A percentile compares a stretch with the other conserved stretches of the same genome.
These are phyloP conservation scores for Symbiodinium pilosum DNA, from an alignment of 73 alveolate species.

Conservation along the genomic window DNA sequence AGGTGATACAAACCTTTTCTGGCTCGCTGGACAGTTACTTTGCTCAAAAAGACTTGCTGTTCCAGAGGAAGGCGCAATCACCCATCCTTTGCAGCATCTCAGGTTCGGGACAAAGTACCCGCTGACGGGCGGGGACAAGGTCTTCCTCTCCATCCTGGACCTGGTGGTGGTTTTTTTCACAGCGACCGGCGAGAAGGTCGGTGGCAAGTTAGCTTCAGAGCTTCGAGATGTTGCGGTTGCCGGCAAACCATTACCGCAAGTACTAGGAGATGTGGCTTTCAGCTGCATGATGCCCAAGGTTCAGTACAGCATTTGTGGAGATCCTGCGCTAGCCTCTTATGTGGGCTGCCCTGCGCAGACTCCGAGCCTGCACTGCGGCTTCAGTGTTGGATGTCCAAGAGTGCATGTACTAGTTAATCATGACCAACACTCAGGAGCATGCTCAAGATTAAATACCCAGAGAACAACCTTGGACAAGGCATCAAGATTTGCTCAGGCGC, in stretches of 20 bases:
- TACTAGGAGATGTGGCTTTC: no score
- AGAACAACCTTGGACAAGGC: slow-evolving; percentile 87
- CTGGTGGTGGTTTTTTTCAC: slow-evolving; percentile 13
- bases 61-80: no score
- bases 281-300: no score
- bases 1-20: slow-evolving; percentile 59
- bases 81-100: no score
- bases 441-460: slow-evolving; percentile 67
- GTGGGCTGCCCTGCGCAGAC: slow-evolving; percentile 56
- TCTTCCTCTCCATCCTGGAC: slow-evolving; percentile 20
- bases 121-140: slow-evolving; percentile 31
- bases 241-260: no score
- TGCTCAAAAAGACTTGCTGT: neutral
- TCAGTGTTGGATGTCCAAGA: neutral
- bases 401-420: no score
- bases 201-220: no score
- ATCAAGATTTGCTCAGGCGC: slow-evolving; percentile 68
- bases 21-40: slow-evolving; percentile 54
- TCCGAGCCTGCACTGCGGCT: no score
- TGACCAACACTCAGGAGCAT: slow-evolving; percentile 20
- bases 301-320: slow-evolving; percentile 76
- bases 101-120: slow-evolving; percentile 56
- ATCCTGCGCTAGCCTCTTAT: slow-evolving; percentile 18
- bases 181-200: slow-evolving; percentile 57
- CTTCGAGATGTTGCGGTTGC: no score